Conservation (phyloP, 1,284 basidiomycete species). For the Tilletia caries region DNA sequence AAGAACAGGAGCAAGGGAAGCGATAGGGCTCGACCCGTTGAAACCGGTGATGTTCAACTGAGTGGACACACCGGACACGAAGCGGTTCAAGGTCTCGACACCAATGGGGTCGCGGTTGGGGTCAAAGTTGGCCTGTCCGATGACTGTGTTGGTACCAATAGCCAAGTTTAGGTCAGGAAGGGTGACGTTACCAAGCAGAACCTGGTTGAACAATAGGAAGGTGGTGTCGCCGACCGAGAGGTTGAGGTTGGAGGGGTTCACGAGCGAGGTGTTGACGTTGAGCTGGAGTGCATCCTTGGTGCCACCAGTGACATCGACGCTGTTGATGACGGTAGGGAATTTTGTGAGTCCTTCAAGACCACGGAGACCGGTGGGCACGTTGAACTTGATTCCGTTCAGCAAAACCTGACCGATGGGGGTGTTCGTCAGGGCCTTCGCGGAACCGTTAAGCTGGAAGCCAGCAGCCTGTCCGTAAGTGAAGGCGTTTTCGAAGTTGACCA, state of each 20-base stretch:
- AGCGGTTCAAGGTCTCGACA: constrained; percentile 66
- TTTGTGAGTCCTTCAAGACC: constrained; percentile 67
- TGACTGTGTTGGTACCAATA: constrained; percentile 43
- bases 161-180: constrained; percentile 41
- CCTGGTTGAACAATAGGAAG: constrained; percentile 62
- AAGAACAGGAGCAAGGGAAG: constrained; percentile 66
- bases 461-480: constrained; percentile 58
- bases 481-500: constrained; percentile 52
- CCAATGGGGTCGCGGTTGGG: constrained; percentile 67
- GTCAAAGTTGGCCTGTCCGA: constrained; percentile 54
- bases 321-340: constrained; percentile 62
- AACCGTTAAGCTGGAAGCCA: constrained; percentile 65
- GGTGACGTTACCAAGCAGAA: constrained; percentile 36
- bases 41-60: constrained; percentile 58
- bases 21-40: constrained; percentile 63
- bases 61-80: constrained; percentile 61
- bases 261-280: constrained; percentile 62
- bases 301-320: constrained; percentile 70
- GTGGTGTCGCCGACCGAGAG: constrained; percentile 55
- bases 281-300: constrained; percentile 65
- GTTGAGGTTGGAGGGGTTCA: constrained; percentile 70
- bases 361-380: constrained; percentile 66
- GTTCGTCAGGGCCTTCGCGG: constrained; percentile 66
- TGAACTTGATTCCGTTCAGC: constrained; percentile 71
- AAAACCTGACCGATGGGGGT: constrained; percentile 67